These are phyloP conservation scores for Penicillium sp. DNA, from an alignment of 2,329 filamentous ascomycete species.

Conservation along the genomic window DNA sequence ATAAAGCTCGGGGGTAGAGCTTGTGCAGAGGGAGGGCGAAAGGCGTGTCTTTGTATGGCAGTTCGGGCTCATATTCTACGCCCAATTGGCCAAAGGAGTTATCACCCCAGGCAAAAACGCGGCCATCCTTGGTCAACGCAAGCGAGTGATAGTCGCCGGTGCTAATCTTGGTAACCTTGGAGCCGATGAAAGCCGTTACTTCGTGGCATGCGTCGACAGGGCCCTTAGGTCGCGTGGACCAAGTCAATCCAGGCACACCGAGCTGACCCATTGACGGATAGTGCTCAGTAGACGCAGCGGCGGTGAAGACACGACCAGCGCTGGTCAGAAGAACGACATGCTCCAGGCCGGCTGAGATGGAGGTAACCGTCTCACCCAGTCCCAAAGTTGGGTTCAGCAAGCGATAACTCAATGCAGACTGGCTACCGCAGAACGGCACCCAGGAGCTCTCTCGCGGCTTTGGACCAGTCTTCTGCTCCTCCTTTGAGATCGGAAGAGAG, in stretches of 20 bases:
- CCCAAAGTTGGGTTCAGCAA: conserved; percentile 67
- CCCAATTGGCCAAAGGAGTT: conserved; percentile 90
- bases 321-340: conserved; percentile 85
- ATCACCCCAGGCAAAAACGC: conserved; percentile 85
- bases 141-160: conserved; percentile 86
- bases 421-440: conserved; percentile 71
- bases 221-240: conserved; percentile 73
- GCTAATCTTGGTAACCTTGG: conserved; percentile 73
- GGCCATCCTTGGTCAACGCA: conserved; percentile 72
- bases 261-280: conserved; percentile 86
- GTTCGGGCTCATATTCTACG: conserved; percentile 67
- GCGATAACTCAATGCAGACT: conserved; percentile 69
- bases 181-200: conserved; percentile 69
- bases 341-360: conserved; percentile 77
- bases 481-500: conserved; percentile 74
- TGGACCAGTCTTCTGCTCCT: conserved; percentile 67
- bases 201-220: conserved; percentile 83
- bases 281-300: conserved; percentile 74
- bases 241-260: conserved; percentile 79
- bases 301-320: conserved; percentile 81
- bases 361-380: conserved; percentile 71
- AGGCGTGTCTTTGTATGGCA: conserved; percentile 68
- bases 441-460: conserved; percentile 69
- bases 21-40: conserved; percentile 68
- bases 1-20: conserved; percentile 69